Conservation (phyloP, 106 monocot species). For the Allium cepa region DNA sequence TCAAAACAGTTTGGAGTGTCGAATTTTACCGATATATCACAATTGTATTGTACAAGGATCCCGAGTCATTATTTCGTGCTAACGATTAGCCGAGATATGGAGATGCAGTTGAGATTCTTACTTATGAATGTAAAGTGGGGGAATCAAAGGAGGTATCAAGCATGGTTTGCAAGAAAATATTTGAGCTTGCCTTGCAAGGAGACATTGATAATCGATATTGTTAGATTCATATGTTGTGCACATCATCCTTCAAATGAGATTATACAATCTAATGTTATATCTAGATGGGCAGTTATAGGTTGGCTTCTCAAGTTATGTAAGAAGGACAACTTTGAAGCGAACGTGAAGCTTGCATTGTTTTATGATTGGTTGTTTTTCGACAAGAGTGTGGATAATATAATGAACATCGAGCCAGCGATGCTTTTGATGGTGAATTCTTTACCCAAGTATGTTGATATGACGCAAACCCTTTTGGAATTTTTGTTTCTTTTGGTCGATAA, state of each 20-base stretch:
- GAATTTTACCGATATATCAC: conserved; percentile 38
- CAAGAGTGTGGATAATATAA: conserved; percentile 44
- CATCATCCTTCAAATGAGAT: conserved; percentile 60
- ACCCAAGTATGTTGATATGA: conserved; percentile 59
- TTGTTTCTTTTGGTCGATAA: conserved; percentile 79
- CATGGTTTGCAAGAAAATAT: conserved; percentile 74
- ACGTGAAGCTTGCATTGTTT: conserved; percentile 82
- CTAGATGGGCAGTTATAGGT: conserved; percentile 82
- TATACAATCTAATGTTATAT: conserved; percentile 44
- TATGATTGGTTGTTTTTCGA: conserved; percentile 92
- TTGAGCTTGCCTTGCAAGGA: conserved; percentile 47
- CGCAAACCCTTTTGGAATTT: conserved; percentile 66
- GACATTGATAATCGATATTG: conserved; percentile 37
- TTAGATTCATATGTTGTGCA: conserved; percentile 70
- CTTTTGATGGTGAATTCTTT: conserved; percentile 75
- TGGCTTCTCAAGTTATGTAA: conserved; percentile 76
- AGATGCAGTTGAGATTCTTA: conserved; percentile 64
- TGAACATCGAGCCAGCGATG: conserved; percentile 90
- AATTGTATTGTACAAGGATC: conserved; percentile 38
- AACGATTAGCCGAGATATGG: conserved; percentile 59
- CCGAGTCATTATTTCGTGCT: conserved; percentile 39
- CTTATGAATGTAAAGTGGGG: conserved; percentile 74
- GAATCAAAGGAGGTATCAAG: conserved; percentile 65
- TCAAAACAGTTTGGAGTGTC: conserved; percentile 32
- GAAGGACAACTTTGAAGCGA: conserved; percentile 53